Evolutionary conservation across 306 rosid genomes (phyloP).

Genomic region (Acacia acuminata): DNA sequence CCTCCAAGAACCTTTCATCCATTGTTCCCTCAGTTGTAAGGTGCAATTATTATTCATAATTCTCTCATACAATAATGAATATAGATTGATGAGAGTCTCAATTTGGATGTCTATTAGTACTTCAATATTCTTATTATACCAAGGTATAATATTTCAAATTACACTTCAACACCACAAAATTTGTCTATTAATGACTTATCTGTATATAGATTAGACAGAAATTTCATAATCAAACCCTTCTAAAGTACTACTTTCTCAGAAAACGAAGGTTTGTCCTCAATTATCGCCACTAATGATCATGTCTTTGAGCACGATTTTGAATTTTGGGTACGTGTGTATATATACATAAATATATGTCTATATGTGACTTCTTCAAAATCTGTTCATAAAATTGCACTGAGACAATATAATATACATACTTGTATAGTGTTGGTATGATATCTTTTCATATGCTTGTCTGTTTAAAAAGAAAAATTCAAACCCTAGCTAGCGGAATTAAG

Average conservation of each 20-base stretch:
- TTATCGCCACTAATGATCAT: not conserved
- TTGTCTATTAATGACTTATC: not conserved
- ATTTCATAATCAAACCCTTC: not conserved
- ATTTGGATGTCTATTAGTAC: not conserved
- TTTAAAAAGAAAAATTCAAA: not conserved
- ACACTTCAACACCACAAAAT: not conserved
- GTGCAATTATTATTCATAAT: conserved; percentile 35
- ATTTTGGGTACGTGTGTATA: not conserved
- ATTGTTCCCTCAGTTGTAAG: conserved; percentile 98
- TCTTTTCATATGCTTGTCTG: not conserved
- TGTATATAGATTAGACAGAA: not conserved
- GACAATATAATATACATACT: not conserved
- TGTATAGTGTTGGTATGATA: not conserved
- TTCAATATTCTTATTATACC: not conserved
- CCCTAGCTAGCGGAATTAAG: not conserved
- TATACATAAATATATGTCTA: too few species aligned
- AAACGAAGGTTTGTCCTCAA: not conserved
- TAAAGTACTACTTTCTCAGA: not conserved
- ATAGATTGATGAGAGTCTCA: not conserved
- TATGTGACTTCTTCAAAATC: not conserved
- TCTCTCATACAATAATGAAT: not conserved
- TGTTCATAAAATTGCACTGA: not conserved
- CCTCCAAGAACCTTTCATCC: conserved; percentile 93
- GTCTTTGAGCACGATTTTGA: not conserved
- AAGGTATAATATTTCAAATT: not conserved